phyloP scores from a whole-genome alignment of 345 rosid species.

The Excoecaria agallocha region DNA sequence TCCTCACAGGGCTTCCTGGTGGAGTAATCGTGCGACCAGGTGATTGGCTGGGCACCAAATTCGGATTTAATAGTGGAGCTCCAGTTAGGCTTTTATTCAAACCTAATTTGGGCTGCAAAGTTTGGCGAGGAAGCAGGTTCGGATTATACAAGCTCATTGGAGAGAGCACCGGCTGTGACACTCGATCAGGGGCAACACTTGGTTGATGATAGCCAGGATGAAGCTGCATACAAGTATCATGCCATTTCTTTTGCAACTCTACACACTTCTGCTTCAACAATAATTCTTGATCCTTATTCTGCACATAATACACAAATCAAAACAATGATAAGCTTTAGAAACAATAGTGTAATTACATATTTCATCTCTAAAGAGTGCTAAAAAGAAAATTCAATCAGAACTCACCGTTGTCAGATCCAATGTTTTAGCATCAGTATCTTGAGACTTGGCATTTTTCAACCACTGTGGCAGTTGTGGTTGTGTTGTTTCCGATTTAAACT shows the following conservation, averaged over 20 bases:
- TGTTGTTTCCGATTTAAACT: slow-evolving; percentile 45
- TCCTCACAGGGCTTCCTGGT: slow-evolving; percentile 72
- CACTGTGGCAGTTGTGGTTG: slow-evolving; percentile 57
- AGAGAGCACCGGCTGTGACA: slow-evolving; percentile 43
- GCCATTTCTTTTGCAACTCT: slow-evolving; percentile 87
- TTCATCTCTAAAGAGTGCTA: not conserved
- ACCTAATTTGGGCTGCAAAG: slow-evolving; percentile 60
- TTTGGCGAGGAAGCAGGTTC: slow-evolving; percentile 53
- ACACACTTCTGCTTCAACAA: slow-evolving; percentile 44
- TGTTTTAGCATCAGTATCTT: slow-evolving; percentile 32
- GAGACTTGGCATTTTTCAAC: slow-evolving; percentile 69
- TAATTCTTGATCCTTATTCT: slow-evolving; percentile 63
- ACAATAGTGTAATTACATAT: not conserved
- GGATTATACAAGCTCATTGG: slow-evolving; percentile 48
- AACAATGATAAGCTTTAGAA: not conserved
- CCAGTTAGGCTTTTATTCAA: slow-evolving; percentile 43
- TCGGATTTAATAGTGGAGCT: slow-evolving; percentile 35
- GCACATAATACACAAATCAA: not conserved
- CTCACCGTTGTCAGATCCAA: slow-evolving; percentile 45
- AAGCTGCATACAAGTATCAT: slow-evolving; percentile 52
- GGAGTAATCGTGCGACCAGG: slow-evolving; percentile 37
- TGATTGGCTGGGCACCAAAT: slow-evolving; percentile 30
- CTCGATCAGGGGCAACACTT: slow-evolving; percentile 39
- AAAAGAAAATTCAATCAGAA: not conserved
- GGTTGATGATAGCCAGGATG: slow-evolving; percentile 65